phyloP scores from a whole-genome alignment of 441 rosid genomes.

The Populus trichocarpa region DNA sequence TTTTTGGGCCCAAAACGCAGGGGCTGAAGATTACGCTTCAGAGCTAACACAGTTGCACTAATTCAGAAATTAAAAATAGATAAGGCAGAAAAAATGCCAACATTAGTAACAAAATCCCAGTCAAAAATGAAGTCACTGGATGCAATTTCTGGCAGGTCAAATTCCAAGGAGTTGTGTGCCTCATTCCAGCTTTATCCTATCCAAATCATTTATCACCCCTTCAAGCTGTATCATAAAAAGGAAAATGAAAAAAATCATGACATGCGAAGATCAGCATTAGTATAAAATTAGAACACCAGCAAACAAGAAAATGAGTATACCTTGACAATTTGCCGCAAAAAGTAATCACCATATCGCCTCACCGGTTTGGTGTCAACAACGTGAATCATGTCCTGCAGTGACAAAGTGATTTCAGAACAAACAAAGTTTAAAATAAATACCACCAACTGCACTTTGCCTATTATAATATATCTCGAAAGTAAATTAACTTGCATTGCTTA shows the following conservation, averaged over 20 bases:
- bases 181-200: slow-evolving; percentile 72
- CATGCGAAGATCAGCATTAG: not conserved
- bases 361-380: slow-evolving; percentile 71
- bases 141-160: not conserved
- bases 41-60: slow-evolving; percentile 10
- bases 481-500: no score
- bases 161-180: not conserved
- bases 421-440: not conserved
- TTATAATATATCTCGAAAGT: no score
- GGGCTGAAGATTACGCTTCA: no score
- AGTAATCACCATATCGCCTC: slow-evolving; percentile 70
- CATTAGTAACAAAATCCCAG: slow-evolving; percentile 22
- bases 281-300: not conserved
- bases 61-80: slow-evolving; percentile 1
- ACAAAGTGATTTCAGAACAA: not conserved
- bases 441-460: no score
- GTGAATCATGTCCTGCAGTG: slow-evolving; percentile 71
- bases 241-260: not conserved
- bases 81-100: not conserved
- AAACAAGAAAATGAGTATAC: slow-evolving; percentile 22
- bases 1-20: no score
- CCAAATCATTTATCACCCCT: slow-evolving; percentile 77
- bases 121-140: not conserved
- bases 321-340: slow-evolving; percentile 74
- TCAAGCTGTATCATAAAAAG: slow-evolving; percentile 54